These are phyloP conservation scores for Chrysanthemum lavandulifolium DNA, from an alignment of 129 eudicot genomes.

Conservation along the genomic window DNA sequence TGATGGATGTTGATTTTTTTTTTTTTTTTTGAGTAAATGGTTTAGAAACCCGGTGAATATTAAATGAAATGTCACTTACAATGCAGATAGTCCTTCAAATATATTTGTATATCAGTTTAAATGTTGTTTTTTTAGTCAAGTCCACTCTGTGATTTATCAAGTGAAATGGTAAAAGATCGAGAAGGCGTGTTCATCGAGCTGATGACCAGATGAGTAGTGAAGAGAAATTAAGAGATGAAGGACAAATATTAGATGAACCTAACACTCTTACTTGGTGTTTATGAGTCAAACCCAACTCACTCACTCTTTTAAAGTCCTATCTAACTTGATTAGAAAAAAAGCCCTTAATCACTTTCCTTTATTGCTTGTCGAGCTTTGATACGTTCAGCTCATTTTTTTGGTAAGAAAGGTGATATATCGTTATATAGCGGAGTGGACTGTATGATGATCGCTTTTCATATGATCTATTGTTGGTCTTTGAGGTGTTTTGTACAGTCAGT, in stretches of 20 bases:
- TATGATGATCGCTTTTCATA: neutral
- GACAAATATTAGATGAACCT: slow-evolving; percentile 34
- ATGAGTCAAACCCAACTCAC: slow-evolving; percentile 39
- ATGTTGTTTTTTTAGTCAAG: neutral
- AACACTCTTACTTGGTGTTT: slow-evolving; percentile 17
- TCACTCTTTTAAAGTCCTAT: slow-evolving; percentile 15
- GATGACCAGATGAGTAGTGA: slow-evolving; percentile 12
- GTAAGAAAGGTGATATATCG: neutral
- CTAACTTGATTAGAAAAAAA: slow-evolving; percentile 16
- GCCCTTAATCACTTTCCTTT: neutral
- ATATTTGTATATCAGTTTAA: too few species aligned
- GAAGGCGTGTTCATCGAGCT: neutral
- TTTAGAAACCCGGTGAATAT: too few species aligned
- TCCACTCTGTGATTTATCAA: too few species aligned
- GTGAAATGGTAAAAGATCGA: neutral
- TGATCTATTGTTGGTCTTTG: neutral
- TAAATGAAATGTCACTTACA: neutral
- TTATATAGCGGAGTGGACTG: neutral
- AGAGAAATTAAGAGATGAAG: neutral
- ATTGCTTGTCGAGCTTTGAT: neutral
- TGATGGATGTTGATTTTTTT: too few species aligned
- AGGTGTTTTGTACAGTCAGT: neutral
- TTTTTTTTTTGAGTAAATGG: too few species aligned
- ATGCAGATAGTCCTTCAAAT: too few species aligned
- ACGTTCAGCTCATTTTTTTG: neutral